These are phyloP conservation scores for Bidens hawaiensis DNA, from an alignment of 140 eudicot genomes.

Conservation along the genomic window DNA sequence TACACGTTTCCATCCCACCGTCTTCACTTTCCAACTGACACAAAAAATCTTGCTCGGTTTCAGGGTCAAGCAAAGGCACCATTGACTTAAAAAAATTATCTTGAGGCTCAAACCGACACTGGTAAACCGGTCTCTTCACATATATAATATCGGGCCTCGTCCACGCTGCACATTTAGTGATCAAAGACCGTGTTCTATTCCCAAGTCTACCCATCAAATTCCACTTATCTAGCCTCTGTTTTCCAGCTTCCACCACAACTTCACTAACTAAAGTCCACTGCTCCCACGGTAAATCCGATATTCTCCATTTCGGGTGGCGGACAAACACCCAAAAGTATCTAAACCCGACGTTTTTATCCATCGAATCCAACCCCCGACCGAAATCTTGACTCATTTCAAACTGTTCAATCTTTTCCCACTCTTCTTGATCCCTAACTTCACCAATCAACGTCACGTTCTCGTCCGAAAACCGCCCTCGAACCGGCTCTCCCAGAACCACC, in stretches of 20 bases:
- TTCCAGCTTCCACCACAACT: conserved; percentile 77
- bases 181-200: conserved; percentile 51
- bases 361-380: conserved; percentile 41
- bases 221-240: conserved; percentile 95
- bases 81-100: conserved; percentile 61
- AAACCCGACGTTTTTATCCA: conserved; percentile 50
- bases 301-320: conserved; percentile 83
- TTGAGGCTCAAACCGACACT: conserved; percentile 89
- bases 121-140: conserved; percentile 82
- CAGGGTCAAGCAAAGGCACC: conserved; percentile 81
- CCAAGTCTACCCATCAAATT: conserved; percentile 93
- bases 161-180: conserved; percentile 95
- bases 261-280: conserved; percentile 94
- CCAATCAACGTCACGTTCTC: conserved; percentile 72
- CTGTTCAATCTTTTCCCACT: conserved; percentile 92
- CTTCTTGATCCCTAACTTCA: conserved; percentile 80
- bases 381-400: conserved; percentile 70
- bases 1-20: conserved; percentile 69
- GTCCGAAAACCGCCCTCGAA: conserved; percentile 71
- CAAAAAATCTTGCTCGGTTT: conserved; percentile 58
- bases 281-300: conserved; percentile 82
- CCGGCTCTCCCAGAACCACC: conserved; percentile 86
- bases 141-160: conserved; percentile 87
- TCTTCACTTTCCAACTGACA: conserved; percentile 71
- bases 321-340: conserved; percentile 90